phyloP scores from a whole-genome alignment of 495 filamentous ascomycete species.

The Xeromyces bisporus region DNA sequence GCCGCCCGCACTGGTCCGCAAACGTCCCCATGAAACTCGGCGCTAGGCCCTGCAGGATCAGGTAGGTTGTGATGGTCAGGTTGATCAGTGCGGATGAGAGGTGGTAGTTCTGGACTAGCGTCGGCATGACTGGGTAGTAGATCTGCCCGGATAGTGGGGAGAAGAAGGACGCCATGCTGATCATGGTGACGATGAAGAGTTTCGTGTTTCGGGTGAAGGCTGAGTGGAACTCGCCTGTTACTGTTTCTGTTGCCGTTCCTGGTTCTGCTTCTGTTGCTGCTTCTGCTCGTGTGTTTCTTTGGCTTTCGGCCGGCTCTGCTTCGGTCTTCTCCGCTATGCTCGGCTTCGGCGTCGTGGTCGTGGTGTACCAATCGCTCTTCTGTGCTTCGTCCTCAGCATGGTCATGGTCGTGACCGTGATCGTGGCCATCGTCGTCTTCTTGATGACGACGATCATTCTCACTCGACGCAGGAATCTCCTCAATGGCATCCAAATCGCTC shows the following conservation, averaged over 20 bases:
- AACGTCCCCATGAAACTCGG: constrained; percentile 45
- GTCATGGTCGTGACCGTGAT: neutral
- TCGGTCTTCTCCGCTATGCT: too few species aligned
- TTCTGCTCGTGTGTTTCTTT: too few species aligned
- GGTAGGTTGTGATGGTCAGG: constrained; percentile 47
- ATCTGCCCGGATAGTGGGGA: constrained; percentile 55
- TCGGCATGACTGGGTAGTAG: constrained; percentile 53
- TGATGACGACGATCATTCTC: too few species aligned
- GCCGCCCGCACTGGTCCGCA: constrained; percentile 39
- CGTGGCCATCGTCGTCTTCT: neutral
- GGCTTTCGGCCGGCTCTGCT: too few species aligned
- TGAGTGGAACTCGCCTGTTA: constrained; percentile 26
- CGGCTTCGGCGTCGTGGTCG: too few species aligned
- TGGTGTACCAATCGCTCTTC: too few species aligned
- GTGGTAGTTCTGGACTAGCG: constrained; percentile 34
- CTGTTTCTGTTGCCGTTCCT: too few species aligned
- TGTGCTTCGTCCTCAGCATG: too few species aligned
- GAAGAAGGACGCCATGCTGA: constrained; percentile 22
- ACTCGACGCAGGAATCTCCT: too few species aligned
- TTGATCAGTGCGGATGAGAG: constrained; percentile 48
- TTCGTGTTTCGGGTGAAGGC: constrained; percentile 40
- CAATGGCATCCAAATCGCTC: too few species aligned
- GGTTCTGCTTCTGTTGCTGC: too few species aligned
- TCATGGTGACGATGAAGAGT: constrained; percentile 44
- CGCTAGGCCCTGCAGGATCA: constrained; percentile 44